Evolutionary conservation across 2,329 filamentous ascomycete genomes (phyloP).

Genomic region (Ophidiomyces ophidiicola): DNA sequence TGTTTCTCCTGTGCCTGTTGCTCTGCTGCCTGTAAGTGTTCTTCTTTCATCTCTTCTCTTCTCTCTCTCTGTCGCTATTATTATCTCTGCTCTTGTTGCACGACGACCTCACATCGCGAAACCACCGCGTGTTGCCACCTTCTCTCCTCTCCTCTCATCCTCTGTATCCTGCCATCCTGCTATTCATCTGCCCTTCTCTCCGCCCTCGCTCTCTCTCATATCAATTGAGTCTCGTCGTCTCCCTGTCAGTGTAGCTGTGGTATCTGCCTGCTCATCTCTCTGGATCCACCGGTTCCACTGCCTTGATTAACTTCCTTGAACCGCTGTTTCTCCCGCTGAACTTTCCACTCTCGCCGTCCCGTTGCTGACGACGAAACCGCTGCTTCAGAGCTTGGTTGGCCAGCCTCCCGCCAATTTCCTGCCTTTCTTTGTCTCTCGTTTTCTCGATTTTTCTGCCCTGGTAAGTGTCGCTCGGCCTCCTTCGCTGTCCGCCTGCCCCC

Average conservation of each 20-base stretch:
- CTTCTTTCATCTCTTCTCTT: no score
- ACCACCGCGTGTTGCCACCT: no score
- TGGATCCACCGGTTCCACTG: slow-evolving; percentile 8
- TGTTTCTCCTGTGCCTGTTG: no score
- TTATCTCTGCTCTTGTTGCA: no score
- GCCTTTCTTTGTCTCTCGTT: neutral
- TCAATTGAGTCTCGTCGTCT: neutral
- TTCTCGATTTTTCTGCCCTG: neutral
- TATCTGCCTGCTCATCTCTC: neutral
- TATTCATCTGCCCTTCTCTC: no score
- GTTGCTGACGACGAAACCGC: slow-evolving; percentile 6
- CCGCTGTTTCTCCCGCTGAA: slow-evolving; percentile 1
- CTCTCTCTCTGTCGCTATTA: no score
- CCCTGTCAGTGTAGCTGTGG: neutral
- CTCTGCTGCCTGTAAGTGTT: no score
- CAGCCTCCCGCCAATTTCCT: neutral
- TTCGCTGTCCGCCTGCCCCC: neutral
- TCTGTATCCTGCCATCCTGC: no score
- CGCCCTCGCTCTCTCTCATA: neutral
- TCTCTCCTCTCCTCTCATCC: no score
- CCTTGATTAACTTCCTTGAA: neutral
- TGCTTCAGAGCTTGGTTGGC: neutral
- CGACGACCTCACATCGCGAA: no score
- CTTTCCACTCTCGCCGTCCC: slow-evolving; percentile 1
- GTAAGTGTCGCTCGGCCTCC: neutral